These are phyloP conservation scores for Zygoascus biomembranicola DNA, from an alignment of 805 yeast genomes.

Conservation along the genomic window DNA sequence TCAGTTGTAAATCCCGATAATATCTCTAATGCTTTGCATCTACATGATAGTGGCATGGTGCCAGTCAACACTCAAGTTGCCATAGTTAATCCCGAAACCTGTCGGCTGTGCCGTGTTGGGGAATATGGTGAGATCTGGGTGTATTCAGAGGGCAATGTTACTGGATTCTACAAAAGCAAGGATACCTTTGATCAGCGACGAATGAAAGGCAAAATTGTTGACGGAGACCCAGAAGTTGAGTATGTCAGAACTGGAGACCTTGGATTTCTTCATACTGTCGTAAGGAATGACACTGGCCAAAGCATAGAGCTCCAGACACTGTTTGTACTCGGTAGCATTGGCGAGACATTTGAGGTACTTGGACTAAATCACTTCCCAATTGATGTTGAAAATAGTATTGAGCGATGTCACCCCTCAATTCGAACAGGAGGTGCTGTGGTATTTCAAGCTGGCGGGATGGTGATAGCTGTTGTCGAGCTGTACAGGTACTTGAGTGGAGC, in stretches of 20 bases:
- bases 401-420: slow-evolving; percentile 40
- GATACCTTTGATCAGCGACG: slow-evolving; percentile 48
- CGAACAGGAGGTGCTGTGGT: slow-evolving; percentile 43
- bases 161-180: slow-evolving; percentile 45
- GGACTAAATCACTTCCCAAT: slow-evolving; percentile 87
- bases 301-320: slow-evolving; percentile 57
- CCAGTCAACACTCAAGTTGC: slow-evolving; percentile 92
- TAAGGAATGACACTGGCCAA: slow-evolving; percentile 25
- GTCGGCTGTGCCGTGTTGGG: slow-evolving; percentile 68
- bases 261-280: slow-evolving; percentile 80
- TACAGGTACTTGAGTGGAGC: slow-evolving; percentile 18
- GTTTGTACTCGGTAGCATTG: slow-evolving; percentile 74
- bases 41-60: slow-evolving; percentile 94
- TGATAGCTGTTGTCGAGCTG: slow-evolving; percentile 64
- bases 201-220: slow-evolving; percentile 54
- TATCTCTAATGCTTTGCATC: slow-evolving; percentile 57
- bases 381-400: slow-evolving; percentile 70
- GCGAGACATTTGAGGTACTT: slow-evolving; percentile 81
- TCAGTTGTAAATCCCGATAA: slow-evolving; percentile 69
- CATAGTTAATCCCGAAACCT: slow-evolving; percentile 90
- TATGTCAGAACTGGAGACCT: slow-evolving; percentile 89
- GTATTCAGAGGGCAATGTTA: slow-evolving; percentile 73
- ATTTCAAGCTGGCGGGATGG: slow-evolving; percentile 74
- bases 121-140: slow-evolving; percentile 98
- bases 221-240: slow-evolving; percentile 48